Percentiles rank a stretch among this genome's conserved stretches.
phyloP scores from a whole-genome alignment of 257 asterid species.

The Solanum habrochaites region DNA sequence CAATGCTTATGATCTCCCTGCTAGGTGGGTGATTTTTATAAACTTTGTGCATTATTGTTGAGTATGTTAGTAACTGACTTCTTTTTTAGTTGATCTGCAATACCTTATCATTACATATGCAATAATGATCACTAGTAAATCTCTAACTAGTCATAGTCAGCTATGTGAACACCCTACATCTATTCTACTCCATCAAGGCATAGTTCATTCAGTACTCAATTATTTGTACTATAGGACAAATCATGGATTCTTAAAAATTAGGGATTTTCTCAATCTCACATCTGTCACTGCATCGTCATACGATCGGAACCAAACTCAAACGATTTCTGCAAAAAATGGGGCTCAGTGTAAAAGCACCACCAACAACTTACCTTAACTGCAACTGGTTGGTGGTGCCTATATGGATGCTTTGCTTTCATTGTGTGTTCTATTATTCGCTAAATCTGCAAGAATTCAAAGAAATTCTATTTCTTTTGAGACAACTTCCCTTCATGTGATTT shows the following conservation, averaged over 20 bases:
- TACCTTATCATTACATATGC: not conserved
- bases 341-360: not conserved
- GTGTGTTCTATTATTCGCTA: not conserved
- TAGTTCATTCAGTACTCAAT: not conserved
- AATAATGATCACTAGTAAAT: not conserved
- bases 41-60: not conserved
- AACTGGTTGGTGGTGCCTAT: not conserved
- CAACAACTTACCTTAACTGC: not conserved
- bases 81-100: not conserved
- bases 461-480: not conserved
- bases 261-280: not conserved
- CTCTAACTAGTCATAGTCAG: not conserved
- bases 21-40: conserved; percentile 39
- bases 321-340: not conserved
- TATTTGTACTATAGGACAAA: not conserved
- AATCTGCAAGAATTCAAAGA: not conserved
- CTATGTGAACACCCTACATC: not conserved
- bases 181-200: not conserved
- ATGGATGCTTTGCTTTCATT: not conserved
- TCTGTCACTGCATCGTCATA: not conserved
- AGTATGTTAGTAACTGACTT: not conserved
- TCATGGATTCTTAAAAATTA: not conserved
- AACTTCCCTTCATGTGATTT: not conserved
- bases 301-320: not conserved
- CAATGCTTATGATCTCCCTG: conserved; percentile 78